A percentile compares a stretch with the other conserved stretches of the same genome.
Evolutionary conservation across 2,329 filamentous ascomycete species (phyloP).

Genomic region (Pseudocercospora vitis): DNA sequence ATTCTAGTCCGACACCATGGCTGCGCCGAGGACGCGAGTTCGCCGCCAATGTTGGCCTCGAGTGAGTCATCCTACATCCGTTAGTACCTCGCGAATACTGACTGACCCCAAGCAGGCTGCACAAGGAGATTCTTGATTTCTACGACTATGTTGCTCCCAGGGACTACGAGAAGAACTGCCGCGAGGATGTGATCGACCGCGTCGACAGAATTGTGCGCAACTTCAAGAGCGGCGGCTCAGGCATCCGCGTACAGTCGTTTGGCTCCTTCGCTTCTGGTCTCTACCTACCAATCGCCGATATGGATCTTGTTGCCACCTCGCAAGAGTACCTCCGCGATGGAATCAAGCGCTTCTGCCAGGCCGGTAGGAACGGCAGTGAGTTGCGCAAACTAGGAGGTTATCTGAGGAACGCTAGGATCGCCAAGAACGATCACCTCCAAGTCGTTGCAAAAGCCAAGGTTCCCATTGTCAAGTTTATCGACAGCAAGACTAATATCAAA

Average conservation of each 20-base stretch:
- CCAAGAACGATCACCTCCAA: slow-evolving; percentile 60
- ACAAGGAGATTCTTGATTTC: slow-evolving; percentile 88
- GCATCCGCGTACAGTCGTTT: slow-evolving; percentile 69
- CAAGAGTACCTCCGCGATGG: slow-evolving; percentile 57
- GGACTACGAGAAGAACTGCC: slow-evolving; percentile 73
- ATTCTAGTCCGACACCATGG: slow-evolving; percentile 65
- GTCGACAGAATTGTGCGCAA: slow-evolving; percentile 61
- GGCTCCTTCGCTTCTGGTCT: slow-evolving; percentile 86
- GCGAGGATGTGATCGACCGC: slow-evolving; percentile 69
- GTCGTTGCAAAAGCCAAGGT: slow-evolving; percentile 77
- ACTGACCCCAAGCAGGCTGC: slow-evolving; percentile 55
- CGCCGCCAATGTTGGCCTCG: slow-evolving; percentile 24
- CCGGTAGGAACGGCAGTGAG: slow-evolving; percentile 53
- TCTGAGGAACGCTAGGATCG: slow-evolving; percentile 58
- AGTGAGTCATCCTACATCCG: slow-evolving; percentile 26
- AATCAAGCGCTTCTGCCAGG: slow-evolving; percentile 50
- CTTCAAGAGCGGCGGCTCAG: slow-evolving; percentile 33
- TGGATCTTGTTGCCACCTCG: slow-evolving; percentile 85
- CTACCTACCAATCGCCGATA: slow-evolving; percentile 78
- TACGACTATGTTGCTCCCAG: slow-evolving; percentile 79
- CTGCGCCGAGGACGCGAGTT: slow-evolving; percentile 43
- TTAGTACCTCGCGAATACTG: slow-evolving; percentile 37
- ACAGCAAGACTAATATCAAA: slow-evolving; percentile 72
- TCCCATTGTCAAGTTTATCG: slow-evolving; percentile 88
- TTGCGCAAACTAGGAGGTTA: slow-evolving; percentile 65